Conservation (phyloP, 106 monocot genomes). For the Apostasia ramifera region DNA sequence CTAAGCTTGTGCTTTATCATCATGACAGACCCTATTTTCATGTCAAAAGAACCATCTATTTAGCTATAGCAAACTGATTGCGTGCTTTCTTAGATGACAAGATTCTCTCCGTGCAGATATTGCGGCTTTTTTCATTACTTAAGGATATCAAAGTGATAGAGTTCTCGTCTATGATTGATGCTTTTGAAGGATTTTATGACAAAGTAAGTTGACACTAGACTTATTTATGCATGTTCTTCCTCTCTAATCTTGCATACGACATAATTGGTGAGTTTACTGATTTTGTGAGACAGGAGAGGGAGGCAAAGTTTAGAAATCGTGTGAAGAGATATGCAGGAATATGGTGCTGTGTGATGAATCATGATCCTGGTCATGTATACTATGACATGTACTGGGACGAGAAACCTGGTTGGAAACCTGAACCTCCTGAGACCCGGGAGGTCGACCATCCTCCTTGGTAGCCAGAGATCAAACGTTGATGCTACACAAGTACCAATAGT, state of each 20-base stretch:
- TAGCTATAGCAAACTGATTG: too few relatives aligned
- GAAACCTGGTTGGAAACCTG: constrained; percentile 89
- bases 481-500: not conserved
- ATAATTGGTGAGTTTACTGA: not conserved
- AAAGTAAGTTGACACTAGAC: constrained; percentile 26
- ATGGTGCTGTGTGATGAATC: constrained; percentile 76
- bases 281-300: constrained; percentile 32
- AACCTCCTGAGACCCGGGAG: constrained; percentile 45
- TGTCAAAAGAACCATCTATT: too few relatives aligned
- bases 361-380: constrained; percentile 73
- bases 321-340: constrained; percentile 80
- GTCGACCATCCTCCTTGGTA: constrained; percentile 67
- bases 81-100: too few relatives aligned
- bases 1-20: too few relatives aligned
- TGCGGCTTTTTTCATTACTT: constrained; percentile 33
- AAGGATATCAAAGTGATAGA: constrained; percentile 71
- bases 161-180: constrained; percentile 76
- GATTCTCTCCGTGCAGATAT: not conserved
- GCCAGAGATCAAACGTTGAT: not conserved
- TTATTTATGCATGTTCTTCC: not conserved
- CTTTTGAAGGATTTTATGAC: constrained; percentile 61
- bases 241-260: not conserved
- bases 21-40: too few relatives aligned
- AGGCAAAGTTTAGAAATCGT: constrained; percentile 67
- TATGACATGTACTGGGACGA: constrained; percentile 98